These are phyloP conservation scores for Mycena floridula DNA, from an alignment of 768 basidiomycete species.

Conservation along the genomic window DNA sequence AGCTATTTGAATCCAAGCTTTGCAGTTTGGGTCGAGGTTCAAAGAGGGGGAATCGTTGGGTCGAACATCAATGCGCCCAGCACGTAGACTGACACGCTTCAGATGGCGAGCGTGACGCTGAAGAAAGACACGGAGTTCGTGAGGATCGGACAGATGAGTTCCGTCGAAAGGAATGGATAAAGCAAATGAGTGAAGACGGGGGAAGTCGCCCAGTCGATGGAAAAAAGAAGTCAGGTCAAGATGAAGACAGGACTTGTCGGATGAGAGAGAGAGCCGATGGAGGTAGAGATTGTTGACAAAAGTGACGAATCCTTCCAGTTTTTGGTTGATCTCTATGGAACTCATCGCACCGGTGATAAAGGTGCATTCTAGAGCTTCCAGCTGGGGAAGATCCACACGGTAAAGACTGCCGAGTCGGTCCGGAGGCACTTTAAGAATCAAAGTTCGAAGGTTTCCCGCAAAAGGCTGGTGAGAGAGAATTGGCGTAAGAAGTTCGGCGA, in stretches of 20 bases:
- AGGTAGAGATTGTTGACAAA: slow-evolving; percentile 41
- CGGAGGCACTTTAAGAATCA: slow-evolving; percentile 34
- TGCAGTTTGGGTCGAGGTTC: slow-evolving; percentile 18
- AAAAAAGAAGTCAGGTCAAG: slow-evolving; percentile 36
- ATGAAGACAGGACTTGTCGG: slow-evolving; percentile 27
- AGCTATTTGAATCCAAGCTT: slow-evolving; percentile 37
- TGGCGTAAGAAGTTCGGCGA: slow-evolving; percentile 29
- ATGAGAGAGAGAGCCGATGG: slow-evolving; percentile 27
- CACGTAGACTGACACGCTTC: slow-evolving; percentile 28
- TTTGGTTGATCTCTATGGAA: slow-evolving; percentile 23
- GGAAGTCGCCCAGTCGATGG: slow-evolving; percentile 28
- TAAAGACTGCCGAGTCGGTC: slow-evolving; percentile 28
- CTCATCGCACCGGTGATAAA: slow-evolving; percentile 26
- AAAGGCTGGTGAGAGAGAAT: slow-evolving; percentile 22
- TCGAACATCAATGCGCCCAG: slow-evolving; percentile 20
- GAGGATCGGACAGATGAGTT: slow-evolving; percentile 29
- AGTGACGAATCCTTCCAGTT: slow-evolving; percentile 35
- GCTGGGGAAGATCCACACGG: slow-evolving; percentile 23
- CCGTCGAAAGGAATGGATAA: slow-evolving; percentile 43
- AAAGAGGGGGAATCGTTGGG: slow-evolving; percentile 9
- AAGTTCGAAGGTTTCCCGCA: slow-evolving; percentile 22
- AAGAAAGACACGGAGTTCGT: slow-evolving; percentile 28
- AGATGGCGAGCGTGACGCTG: slow-evolving; percentile 27
- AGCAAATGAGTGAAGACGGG: slow-evolving; percentile 28
- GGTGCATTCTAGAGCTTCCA: slow-evolving; percentile 29